phyloP scores from a whole-genome alignment of 2,329 filamentous ascomycete species.

The Hansfordia pulvinata region DNA sequence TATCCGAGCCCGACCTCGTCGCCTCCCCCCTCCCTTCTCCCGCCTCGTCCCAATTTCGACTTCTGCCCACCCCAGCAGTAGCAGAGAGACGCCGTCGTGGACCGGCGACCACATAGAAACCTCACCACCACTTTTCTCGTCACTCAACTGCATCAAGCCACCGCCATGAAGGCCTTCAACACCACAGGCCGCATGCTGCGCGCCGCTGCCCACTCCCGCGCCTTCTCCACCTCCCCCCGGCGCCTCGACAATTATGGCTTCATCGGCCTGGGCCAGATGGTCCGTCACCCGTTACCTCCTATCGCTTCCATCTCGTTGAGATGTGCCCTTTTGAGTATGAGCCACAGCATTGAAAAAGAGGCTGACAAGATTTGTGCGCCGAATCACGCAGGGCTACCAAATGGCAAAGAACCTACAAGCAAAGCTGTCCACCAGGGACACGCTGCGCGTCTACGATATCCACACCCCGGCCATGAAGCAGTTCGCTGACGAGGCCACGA shows the following conservation, averaged over 20 bases:
- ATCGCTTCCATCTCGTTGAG: too few relatives aligned
- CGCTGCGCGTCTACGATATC: conserved; percentile 41
- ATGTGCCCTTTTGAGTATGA: too few relatives aligned
- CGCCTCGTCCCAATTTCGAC: too few relatives aligned
- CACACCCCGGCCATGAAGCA: conserved; percentile 32
- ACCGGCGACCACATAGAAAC: too few relatives aligned
- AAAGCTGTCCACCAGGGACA: conserved; percentile 36
- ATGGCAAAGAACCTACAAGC: conserved; percentile 50
- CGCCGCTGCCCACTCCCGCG: conserved; percentile 24
- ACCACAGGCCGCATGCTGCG: conserved; percentile 22
- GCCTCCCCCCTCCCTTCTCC: too few relatives aligned
- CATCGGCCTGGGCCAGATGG: conserved; percentile 48
- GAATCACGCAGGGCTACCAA: conserved; percentile 36
- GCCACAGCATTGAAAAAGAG: background rate
- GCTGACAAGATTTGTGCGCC: conserved; percentile 2
- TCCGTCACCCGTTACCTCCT: too few relatives aligned
- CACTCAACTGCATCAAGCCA: conserved; percentile 26
- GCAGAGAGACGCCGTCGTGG: too few relatives aligned
- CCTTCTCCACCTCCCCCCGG: conserved; percentile 34
- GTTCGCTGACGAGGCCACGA: conserved; percentile 31
- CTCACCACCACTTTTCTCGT: too few relatives aligned
- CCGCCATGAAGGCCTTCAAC: conserved; percentile 30
- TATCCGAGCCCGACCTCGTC: too few relatives aligned
- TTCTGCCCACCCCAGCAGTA: too few relatives aligned
- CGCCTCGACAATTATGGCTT: conserved; percentile 42